These are phyloP conservation scores for Vaccinium darrowii DNA, from an alignment of 148 eudicot species.

Conservation along the genomic window DNA sequence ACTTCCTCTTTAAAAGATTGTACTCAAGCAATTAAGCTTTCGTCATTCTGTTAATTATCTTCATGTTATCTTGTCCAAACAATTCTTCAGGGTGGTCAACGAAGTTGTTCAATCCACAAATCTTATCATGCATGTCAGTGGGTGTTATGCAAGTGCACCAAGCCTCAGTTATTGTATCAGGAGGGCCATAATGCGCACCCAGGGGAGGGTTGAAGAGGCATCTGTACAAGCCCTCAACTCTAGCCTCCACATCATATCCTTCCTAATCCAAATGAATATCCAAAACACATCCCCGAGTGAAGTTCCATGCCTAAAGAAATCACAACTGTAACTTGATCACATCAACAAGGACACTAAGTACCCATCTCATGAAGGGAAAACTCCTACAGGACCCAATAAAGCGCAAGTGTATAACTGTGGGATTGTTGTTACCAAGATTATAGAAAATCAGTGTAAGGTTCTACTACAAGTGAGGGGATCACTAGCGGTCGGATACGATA, in stretches of 20 bases:
- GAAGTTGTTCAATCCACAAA: neutral
- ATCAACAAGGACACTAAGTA: neutral
- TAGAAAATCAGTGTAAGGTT: constrained; percentile 29
- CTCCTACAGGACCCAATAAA: neutral
- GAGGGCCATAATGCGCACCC: neutral
- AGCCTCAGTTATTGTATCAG: neutral
- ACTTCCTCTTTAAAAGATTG: neutral
- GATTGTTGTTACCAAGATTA: constrained; percentile 25
- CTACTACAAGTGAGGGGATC: constrained; percentile 35
- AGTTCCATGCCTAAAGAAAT: neutral
- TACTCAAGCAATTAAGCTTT: neutral
- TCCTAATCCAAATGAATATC: too few relatives aligned
- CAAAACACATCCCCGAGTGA: neutral
- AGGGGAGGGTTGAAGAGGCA: too few relatives aligned
- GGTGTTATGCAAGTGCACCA: neutral
- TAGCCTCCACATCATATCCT: too few relatives aligned
- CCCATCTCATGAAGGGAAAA: neutral
- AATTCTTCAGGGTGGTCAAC: neutral
- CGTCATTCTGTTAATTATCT: neutral
- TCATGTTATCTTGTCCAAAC: neutral
- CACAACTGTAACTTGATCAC: neutral
- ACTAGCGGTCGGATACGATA: constrained; percentile 36
- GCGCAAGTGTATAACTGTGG: neutral
- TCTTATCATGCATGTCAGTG: neutral
- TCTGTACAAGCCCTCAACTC: too few relatives aligned